Evolutionary conservation across 1,139 yeast genomes (phyloP).

Genomic region (Candida sanyaensis): DNA sequence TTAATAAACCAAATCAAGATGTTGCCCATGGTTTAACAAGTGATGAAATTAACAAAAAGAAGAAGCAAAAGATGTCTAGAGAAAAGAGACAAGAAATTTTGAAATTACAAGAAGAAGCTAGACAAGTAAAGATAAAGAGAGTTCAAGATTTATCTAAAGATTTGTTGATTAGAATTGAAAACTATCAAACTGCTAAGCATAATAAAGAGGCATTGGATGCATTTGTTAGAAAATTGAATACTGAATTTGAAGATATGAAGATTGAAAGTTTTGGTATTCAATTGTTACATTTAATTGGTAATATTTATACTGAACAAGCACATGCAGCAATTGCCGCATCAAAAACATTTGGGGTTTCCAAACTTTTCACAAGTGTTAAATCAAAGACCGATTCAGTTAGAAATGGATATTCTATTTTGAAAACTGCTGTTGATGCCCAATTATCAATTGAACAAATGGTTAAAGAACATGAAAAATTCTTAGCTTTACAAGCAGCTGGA

Average conservation of each 20-base stretch:
- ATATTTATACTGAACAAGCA: constrained; percentile 64
- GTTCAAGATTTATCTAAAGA: constrained; percentile 53
- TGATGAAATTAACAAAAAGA: constrained; percentile 26
- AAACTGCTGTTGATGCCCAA: constrained; percentile 47
- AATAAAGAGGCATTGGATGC: constrained; percentile 35
- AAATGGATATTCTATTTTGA: constrained; percentile 41
- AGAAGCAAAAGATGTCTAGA: constrained; percentile 43
- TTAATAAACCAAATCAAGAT: not conserved
- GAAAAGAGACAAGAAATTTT: constrained; percentile 58
- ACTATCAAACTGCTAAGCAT: constrained; percentile 27
- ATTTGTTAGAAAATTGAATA: constrained; percentile 42
- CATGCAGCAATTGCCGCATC: constrained; percentile 37
- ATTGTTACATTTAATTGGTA: constrained; percentile 58
- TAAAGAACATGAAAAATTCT: constrained; percentile 50
- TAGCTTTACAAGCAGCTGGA: constrained; percentile 25
- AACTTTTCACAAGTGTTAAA: constrained; percentile 54
- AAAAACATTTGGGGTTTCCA: constrained; percentile 48
- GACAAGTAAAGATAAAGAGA: constrained; percentile 54
- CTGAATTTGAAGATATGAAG: constrained; percentile 62
- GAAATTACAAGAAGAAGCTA: constrained; percentile 56
- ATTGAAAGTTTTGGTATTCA: constrained; percentile 52
- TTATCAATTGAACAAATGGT: constrained; percentile 41
- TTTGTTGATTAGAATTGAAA: constrained; percentile 47
- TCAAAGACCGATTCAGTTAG: constrained; percentile 39
- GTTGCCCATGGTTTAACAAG: constrained; percentile 14